phyloP scores from a whole-genome alignment of 2,329 filamentous ascomycete species.

The Samsoniella hepiali region DNA sequence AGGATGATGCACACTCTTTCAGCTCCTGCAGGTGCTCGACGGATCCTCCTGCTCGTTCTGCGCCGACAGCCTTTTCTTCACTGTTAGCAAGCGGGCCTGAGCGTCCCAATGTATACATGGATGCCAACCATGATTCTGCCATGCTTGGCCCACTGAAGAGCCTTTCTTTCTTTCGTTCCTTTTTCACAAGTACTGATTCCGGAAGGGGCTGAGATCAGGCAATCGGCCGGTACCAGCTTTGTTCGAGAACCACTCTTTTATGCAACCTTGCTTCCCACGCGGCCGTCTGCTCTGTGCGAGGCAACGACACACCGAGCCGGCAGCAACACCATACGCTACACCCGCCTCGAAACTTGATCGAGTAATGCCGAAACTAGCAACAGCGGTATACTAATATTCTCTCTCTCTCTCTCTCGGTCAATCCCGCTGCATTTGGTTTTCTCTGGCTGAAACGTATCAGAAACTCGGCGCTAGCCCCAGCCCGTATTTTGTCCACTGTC shows the following conservation, averaged over 20 bases:
- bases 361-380: neutral
- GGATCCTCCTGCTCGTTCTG: neutral
- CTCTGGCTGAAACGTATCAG: constrained; percentile 11
- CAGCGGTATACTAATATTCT: neutral
- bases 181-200: neutral
- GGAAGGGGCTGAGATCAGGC: neutral
- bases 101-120: neutral
- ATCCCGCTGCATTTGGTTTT: neutral
- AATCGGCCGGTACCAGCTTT: neutral
- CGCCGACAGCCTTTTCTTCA: neutral
- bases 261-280: neutral
- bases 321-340: neutral
- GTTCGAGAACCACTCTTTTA: neutral
- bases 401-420: neutral
- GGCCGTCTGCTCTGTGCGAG: neutral
- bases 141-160: no score
- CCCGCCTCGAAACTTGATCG: neutral
- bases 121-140: no score
- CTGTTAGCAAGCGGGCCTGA: neutral
- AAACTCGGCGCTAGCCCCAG: constrained; percentile 3
- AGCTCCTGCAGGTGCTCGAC: neutral
- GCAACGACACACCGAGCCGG: neutral
- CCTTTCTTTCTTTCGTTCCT: neutral
- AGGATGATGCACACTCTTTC: neutral
- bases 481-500: neutral